A percentile compares a stretch with the other conserved stretches of the same genome.
phyloP scores from a whole-genome alignment of 2,329 filamentous ascomycete genomes.

The Aspergillus costaricaensis region DNA sequence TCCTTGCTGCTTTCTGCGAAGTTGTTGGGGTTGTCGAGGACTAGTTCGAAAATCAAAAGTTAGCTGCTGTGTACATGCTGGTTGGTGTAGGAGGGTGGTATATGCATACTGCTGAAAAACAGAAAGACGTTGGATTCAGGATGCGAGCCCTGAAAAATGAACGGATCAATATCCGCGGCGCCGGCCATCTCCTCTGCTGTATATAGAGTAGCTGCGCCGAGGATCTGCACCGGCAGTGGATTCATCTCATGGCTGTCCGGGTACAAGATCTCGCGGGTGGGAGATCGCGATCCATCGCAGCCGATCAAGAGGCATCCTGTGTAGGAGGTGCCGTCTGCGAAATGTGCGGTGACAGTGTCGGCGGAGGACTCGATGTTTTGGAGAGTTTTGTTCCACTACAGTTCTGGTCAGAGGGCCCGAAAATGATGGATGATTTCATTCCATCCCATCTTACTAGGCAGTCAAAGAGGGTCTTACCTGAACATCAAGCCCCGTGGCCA shows the following conservation, averaged over 20 bases:
- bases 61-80: neutral
- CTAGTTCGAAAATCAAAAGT: slow-evolving; percentile 24
- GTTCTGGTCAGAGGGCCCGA: neutral
- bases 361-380: slow-evolving; percentile 35
- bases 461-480: slow-evolving; percentile 38
- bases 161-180: slow-evolving; percentile 53
- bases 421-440: neutral
- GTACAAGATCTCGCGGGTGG: slow-evolving; percentile 40
- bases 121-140: slow-evolving; percentile 55
- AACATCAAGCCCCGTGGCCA: slow-evolving; percentile 52
- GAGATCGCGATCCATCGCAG: slow-evolving; percentile 55
- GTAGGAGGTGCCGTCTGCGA: slow-evolving; percentile 50
- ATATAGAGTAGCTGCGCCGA: slow-evolving; percentile 51
- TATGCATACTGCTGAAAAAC: slow-evolving; percentile 53
- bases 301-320: slow-evolving; percentile 51
- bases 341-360: slow-evolving; percentile 45
- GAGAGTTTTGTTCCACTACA: slow-evolving; percentile 45
- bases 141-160: slow-evolving; percentile 58
- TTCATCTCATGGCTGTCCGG: slow-evolving; percentile 32
- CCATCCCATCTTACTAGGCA: neutral
- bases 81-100: neutral
- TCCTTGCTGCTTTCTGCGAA: slow-evolving; percentile 32
- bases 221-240: slow-evolving; percentile 51
- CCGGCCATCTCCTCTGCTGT: slow-evolving; percentile 45
- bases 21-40: slow-evolving; percentile 54